These are phyloP conservation scores for Scheffersomyces ergatensis DNA, from an alignment of 805 yeast species.

Conservation along the genomic window DNA sequence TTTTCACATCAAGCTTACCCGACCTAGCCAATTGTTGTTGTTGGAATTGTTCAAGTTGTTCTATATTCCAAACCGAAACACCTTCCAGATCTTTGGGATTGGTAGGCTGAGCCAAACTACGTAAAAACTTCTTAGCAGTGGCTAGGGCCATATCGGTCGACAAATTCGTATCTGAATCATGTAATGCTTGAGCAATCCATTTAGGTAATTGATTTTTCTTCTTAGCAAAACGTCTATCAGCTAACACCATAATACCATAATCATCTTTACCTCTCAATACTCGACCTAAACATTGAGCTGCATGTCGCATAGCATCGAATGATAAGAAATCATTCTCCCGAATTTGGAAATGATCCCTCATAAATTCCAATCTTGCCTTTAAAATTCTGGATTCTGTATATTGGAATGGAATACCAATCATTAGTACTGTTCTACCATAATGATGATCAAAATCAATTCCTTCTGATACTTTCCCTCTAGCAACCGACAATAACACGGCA, in stretches of 20 bases:
- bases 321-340: constrained; percentile 92
- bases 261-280: constrained; percentile 97
- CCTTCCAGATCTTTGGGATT: constrained; percentile 91
- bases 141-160: constrained; percentile 98
- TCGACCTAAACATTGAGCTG: constrained; percentile 97
- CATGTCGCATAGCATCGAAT: constrained; percentile 99
- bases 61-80: constrained; percentile 85
- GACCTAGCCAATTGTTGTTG: constrained; percentile 28
- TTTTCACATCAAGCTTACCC: constrained; percentile 13
- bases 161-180: constrained; percentile 86
- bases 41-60: constrained; percentile 63
- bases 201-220: constrained; percentile 88
- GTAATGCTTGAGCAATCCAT: constrained; percentile 93
- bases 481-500: constrained; percentile 92
- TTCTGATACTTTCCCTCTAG: constrained; percentile 98
- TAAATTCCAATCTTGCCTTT: constrained; percentile 90
- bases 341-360: constrained; percentile 89
- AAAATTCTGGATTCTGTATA: constrained; percentile 95
- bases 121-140: constrained; percentile 84
- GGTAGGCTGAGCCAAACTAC: constrained; percentile 93
- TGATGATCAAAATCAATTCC: constrained; percentile 99
- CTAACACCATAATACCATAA: constrained; percentile 97
- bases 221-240: constrained; percentile 87
- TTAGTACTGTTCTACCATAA: constrained; percentile 93
- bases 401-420: constrained; percentile 99